Percentiles rank a stretch among this genome's conserved stretches.
Evolutionary conservation across 2,329 filamentous ascomycete species (phyloP).

Genomic region (Talaromyces sp.): DNA sequence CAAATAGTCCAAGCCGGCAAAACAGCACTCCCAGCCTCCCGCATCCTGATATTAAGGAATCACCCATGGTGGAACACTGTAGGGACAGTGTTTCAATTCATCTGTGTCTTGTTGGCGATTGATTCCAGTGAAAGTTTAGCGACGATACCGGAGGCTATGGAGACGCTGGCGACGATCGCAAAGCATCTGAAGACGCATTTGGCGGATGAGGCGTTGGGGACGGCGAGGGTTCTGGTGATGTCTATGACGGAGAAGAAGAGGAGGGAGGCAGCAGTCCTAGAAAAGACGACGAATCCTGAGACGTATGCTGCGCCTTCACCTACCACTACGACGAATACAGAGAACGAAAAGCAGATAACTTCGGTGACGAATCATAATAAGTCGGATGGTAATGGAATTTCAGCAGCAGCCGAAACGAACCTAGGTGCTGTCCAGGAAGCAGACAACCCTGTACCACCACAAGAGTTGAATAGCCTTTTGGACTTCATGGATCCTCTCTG

Average conservation of each 20-base stretch:
- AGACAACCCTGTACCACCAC: neutral
- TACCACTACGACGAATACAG: neutral
- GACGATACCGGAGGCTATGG: conserved; percentile 35
- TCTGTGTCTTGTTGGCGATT: conserved; percentile 42
- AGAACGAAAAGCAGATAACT: neutral
- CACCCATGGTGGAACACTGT: conserved; percentile 46
- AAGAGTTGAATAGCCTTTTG: neutral
- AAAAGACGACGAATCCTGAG: conserved; percentile 13
- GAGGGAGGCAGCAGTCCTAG: conserved; percentile 23
- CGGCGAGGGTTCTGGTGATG: conserved; percentile 24
- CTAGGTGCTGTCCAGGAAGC: neutral
- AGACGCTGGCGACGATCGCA: conserved; percentile 38
- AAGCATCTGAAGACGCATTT: conserved; percentile 29
- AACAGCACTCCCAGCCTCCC: conserved; percentile 33
- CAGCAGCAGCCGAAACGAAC: neutral
- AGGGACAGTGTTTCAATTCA: conserved; percentile 42
- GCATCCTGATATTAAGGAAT: conserved; percentile 31
- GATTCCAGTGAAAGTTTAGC: conserved; percentile 37
- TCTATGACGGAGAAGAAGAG: conserved; percentile 27
- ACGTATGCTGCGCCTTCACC: neutral
- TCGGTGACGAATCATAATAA: neutral
- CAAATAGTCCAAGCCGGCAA: conserved; percentile 36
- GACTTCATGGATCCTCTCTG: conserved; percentile 17
- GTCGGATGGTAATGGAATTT: neutral
- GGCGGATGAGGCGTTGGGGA: conserved; percentile 34